phyloP scores from a whole-genome alignment of 352 stramenopile species.

The Thalassiosira mediterranea region DNA sequence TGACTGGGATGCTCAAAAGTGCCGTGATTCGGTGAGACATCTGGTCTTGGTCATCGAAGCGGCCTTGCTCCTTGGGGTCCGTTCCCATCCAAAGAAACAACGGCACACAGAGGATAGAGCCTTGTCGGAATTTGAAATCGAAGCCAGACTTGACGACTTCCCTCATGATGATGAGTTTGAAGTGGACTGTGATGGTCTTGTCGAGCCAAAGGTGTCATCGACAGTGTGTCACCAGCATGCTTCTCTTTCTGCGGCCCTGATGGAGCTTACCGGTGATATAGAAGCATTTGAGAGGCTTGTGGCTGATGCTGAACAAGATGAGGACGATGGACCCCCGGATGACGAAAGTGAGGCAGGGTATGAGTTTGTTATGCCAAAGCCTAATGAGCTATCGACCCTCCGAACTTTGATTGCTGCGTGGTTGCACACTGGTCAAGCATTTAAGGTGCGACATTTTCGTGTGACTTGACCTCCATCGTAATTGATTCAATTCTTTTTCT shows the following conservation, averaged over 20 bases:
- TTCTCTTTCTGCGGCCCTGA: conserved; percentile 65
- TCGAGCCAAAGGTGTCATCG: conserved; percentile 20
- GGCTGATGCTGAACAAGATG: conserved; percentile 27
- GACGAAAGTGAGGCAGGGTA: conserved; percentile 32
- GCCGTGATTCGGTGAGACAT: conserved; percentile 63
- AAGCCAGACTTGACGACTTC: conserved; percentile 36
- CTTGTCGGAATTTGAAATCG: conserved; percentile 53
- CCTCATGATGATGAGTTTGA: conserved; percentile 57
- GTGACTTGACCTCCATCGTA: too few relatives aligned
- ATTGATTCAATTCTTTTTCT: too few relatives aligned
- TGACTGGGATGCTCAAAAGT: conserved; percentile 72
- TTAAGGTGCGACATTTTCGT: too few relatives aligned
- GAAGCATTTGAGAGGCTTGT: conserved; percentile 50
- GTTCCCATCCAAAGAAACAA: conserved; percentile 40
- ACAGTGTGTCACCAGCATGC: conserved; percentile 37
- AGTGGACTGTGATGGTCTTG: conserved; percentile 50
- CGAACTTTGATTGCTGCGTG: conserved; percentile 82
- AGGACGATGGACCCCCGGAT: conserved; percentile 32
- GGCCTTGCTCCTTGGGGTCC: conserved; percentile 64
- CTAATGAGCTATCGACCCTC: conserved; percentile 74
- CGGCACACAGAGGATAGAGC: conserved; percentile 10
- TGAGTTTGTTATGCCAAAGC: conserved; percentile 52
- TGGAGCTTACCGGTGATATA: conserved; percentile 79
- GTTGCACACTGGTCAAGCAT: conserved; percentile 81
- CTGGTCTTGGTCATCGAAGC: conserved; percentile 80